A percentile compares a stretch with the other conserved stretches of the same genome.
Conservation (phyloP, 2,329 filamentous ascomycete genomes). For the Beauveria varroae region DNA sequence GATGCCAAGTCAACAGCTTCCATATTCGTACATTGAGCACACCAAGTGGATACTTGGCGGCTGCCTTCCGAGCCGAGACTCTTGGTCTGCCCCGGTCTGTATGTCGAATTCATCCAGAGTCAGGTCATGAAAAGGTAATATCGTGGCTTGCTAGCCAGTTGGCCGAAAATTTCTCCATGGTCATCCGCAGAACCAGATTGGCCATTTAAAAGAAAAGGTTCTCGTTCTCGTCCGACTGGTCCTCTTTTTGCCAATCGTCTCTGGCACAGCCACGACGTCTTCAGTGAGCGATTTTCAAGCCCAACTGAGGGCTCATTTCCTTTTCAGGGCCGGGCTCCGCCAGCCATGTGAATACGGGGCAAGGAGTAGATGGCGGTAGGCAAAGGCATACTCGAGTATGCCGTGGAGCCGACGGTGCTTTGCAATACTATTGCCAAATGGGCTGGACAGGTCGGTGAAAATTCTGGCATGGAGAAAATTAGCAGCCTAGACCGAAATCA, state of each 20-base stretch:
- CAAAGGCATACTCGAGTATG: background rate
- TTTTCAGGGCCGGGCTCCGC: background rate
- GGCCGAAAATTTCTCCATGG: background rate
- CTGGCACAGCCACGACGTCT: background rate
- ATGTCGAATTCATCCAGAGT: background rate
- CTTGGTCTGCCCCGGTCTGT: background rate
- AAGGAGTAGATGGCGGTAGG: background rate
- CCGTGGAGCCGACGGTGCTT: background rate
- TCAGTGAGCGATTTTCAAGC: background rate
- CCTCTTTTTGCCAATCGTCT: background rate
- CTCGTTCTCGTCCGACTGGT: background rate
- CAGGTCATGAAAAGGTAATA: background rate
- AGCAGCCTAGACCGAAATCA: background rate
- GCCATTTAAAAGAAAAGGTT: background rate
- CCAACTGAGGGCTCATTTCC: background rate
- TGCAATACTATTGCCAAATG: background rate
- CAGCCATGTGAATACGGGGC: background rate
- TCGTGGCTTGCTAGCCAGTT: background rate
- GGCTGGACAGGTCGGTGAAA: background rate
- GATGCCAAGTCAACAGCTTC: too few relatives aligned
- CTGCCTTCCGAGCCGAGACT: background rate
- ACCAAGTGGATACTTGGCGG: background rate
- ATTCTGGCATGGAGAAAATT: background rate
- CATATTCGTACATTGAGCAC: background rate
- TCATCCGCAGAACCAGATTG: background rate